phyloP scores from a whole-genome alignment of 345 rosid genomes.

The Bruguiera sexangula region DNA sequence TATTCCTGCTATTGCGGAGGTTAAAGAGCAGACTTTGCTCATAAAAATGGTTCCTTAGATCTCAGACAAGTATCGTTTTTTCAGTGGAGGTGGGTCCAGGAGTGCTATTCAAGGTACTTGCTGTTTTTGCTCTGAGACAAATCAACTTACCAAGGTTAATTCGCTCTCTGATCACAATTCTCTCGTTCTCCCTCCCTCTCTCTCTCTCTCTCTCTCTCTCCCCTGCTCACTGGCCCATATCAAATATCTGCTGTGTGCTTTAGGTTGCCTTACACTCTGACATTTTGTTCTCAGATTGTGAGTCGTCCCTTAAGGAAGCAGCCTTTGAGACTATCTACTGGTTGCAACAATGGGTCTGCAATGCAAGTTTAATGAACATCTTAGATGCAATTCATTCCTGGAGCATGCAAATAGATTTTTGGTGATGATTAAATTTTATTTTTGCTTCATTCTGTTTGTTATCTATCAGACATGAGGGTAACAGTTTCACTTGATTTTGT shows the following conservation, averaged over 20 bases:
- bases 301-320: conserved; percentile 83
- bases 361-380: conserved; percentile 37
- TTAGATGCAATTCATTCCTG: conserved; percentile 11
- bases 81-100: conserved; percentile 97
- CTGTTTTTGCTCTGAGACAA: conserved; percentile 86
- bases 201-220: neutral
- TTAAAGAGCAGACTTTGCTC: conserved; percentile 1
- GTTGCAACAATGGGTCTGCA: conserved; percentile 35
- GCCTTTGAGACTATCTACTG: conserved; percentile 61
- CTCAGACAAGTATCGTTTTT: conserved; percentile 88
- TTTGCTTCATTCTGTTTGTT: neutral
- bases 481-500: neutral
- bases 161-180: neutral
- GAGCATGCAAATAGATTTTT: neutral
- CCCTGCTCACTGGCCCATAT: neutral
- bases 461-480: neutral
- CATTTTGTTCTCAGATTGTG: conserved; percentile 56
- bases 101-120: conserved; percentile 93
- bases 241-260: conserved; percentile 1
- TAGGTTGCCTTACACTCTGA: neutral
- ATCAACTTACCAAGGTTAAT: conserved; percentile 66
- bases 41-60: conserved; percentile 19
- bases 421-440: neutral
- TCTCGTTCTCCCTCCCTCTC: neutral
- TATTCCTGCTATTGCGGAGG: neutral